Conservation (phyloP, 331 rosid genomes). For the Malus hybrid region DNA sequence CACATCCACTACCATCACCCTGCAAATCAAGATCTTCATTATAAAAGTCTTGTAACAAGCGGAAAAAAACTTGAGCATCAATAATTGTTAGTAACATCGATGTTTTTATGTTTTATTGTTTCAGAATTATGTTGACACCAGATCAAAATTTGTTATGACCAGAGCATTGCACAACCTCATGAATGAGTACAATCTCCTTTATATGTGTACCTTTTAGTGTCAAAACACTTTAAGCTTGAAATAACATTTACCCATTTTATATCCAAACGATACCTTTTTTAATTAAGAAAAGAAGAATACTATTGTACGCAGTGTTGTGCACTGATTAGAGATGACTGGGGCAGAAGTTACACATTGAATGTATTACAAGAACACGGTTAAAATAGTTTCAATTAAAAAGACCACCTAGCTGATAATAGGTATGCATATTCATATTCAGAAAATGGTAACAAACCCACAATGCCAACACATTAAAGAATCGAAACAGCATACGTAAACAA, state of each 20-base stretch:
- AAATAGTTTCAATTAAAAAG: neutral
- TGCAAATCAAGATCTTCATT: conserved; percentile 26
- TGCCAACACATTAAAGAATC: neutral
- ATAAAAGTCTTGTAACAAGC: neutral
- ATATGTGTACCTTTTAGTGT: too few species aligned
- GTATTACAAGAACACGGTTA: neutral
- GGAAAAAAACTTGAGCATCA: neutral
- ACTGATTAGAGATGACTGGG: neutral
- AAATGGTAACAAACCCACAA: neutral
- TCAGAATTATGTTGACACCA: too few species aligned
- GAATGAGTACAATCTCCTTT: too few species aligned
- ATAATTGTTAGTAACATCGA: too few species aligned
- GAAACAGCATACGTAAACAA: neutral
- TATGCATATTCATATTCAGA: neutral
- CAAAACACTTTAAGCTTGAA: too few species aligned
- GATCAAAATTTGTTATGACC: too few species aligned
- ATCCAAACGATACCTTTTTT: too few species aligned
- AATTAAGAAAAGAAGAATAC: neutral
- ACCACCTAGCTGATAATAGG: neutral
- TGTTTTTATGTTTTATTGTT: too few species aligned
- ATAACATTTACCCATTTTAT: too few species aligned
- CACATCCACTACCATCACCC: conserved; percentile 99
- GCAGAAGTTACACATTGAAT: neutral
- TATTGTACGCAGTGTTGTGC: neutral
- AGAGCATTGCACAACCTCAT: too few species aligned